Evolutionary conservation across 305 asterid genomes (phyloP).

Genomic region (Solanum hybrid): DNA sequence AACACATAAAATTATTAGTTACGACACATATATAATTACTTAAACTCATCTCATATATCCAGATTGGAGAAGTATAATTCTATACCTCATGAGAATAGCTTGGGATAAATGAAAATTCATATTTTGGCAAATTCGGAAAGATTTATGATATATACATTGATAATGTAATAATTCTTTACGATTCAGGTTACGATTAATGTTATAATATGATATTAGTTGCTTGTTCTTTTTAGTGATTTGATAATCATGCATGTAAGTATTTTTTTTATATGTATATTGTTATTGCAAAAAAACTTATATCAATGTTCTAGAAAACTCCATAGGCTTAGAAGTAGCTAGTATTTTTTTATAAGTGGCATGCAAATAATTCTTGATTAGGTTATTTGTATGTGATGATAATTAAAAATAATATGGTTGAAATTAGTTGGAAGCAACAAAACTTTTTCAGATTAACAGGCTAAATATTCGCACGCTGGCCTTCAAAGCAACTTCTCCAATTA

Average conservation of each 20-base stretch:
- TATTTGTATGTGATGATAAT: not conserved
- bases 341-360: not conserved
- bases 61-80: not conserved
- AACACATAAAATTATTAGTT: not conserved
- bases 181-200: not conserved
- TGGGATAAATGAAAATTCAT: not conserved
- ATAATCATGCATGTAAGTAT: not conserved
- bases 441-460: not conserved
- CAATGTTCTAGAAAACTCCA: not conserved
- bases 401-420: not conserved
- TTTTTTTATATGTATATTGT: too few species aligned
- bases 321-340: not conserved
- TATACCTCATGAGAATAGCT: not conserved
- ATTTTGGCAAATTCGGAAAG: not conserved
- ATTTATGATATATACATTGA: not conserved
- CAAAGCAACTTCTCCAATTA: not conserved
- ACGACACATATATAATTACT: too few species aligned
- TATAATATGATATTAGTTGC: not conserved
- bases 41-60: not conserved
- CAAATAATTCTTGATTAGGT: not conserved
- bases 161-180: not conserved
- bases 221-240: not conserved
- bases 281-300: not conserved
- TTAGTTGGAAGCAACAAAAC: not conserved
- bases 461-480: not conserved